Percentiles rank a stretch among this genome's conserved stretches.
Conservation (phyloP, 345 rosid species). For the Erysimum cheiranthoides region DNA sequence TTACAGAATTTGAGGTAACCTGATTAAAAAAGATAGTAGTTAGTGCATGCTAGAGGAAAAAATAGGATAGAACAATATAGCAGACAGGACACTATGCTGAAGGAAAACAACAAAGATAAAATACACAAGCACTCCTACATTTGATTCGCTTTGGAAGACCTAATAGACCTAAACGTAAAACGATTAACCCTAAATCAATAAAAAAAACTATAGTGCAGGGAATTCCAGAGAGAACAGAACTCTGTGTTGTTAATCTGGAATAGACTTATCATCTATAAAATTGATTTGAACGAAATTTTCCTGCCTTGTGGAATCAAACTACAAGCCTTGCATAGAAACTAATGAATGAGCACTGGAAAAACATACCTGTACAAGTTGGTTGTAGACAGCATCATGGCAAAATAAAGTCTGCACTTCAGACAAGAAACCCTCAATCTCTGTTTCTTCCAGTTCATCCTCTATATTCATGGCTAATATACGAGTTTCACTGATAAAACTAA, state of each 20-base stretch:
- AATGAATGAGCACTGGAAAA: conserved; percentile 21
- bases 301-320: conserved; percentile 1
- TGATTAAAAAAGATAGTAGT: conserved; percentile 44
- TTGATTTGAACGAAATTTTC: background rate
- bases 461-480: conserved; percentile 91
- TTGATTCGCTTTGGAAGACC: conserved; percentile 16
- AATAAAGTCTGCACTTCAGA: conserved; percentile 91
- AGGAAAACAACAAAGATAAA: conserved; percentile 1
- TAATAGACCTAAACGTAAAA: background rate
- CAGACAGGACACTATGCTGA: conserved; percentile 9
- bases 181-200: background rate
- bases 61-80: conserved; percentile 7
- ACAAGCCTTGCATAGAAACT: conserved; percentile 18
- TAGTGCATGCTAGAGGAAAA: conserved; percentile 9
- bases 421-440: conserved; percentile 92
- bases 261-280: background rate
- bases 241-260: background rate
- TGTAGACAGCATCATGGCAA: conserved; percentile 88
- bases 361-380: conserved; percentile 91
- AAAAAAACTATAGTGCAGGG: conserved; percentile 14
- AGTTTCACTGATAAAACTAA: conserved; percentile 93
- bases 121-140: conserved; percentile 1
- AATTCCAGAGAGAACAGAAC: conserved; percentile 9
- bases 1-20: conserved; percentile 90
- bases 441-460: conserved; percentile 95